Base-by-base conservation (phyloP, 306 rosid species). In the Sechiopsis laciniata region DNA sequence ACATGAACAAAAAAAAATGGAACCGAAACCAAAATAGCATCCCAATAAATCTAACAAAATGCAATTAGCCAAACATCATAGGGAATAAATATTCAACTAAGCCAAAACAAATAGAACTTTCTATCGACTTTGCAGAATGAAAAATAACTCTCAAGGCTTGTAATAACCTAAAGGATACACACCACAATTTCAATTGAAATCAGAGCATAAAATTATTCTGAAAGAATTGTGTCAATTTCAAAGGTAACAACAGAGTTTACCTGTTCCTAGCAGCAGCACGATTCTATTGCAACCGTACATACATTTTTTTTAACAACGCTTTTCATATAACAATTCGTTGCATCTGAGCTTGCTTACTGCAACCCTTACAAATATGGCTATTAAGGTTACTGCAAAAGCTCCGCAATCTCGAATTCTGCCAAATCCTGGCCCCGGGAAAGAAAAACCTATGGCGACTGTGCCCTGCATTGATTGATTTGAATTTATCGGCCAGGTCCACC, bases 401-500 rank as follows among this genome's bases (percentile, higher is more conserved):
- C 17, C 13, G 5, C 7, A 3, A 5, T 22, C 14, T 8, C 48
- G 0, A 7, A 9, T 14, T 12, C 24, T 10, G 21, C 22, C 69
- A 4, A 60, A 60, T 7, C 9, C 10, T 7, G 11, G 19, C 32
- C 10, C 42, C n/a, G 42, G 50, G 13, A 20, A 5, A 13, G 37
- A 20, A 3, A 46, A 10, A 17, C 51, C 29, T 5, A 45, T 20
- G 72, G 19, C 10, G 2, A 65, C 29, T 17, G 53, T 0, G 8
- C 26, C 52, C 26, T n/a, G 8, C 29, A 5, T 65, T 19, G 32
- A 6, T 48, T 21, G 17, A 51, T 72, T 72, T 37, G 19, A 66
- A 24, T 73, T 53, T 0, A 26, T 60, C 58, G 21, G 26, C 74
- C 80, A 19, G 71, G 55, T 37, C 63, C 37, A 63, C 89, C 74